Conservation (phyloP, 139 green algal genomes). For the Nannochloris sp. region DNA sequence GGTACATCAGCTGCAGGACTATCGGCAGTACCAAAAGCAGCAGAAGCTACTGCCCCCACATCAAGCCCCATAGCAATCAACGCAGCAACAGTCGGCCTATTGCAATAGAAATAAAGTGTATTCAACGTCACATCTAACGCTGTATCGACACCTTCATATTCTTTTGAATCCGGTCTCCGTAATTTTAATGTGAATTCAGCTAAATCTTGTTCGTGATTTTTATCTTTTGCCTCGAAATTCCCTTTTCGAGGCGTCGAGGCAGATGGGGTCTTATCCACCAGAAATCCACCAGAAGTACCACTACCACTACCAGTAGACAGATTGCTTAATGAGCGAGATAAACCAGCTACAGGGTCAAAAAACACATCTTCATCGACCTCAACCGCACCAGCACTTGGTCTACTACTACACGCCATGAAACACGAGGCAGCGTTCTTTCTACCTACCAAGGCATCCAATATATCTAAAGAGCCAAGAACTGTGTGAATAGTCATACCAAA, state of each 20-base stretch:
- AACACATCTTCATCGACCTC: conserved; percentile 18
- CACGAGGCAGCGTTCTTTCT: conserved; percentile 4
- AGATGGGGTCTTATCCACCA: neutral
- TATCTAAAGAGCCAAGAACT: conserved; percentile 41
- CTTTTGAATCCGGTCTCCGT: neutral
- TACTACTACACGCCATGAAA: conserved; percentile 26
- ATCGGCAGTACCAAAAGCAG: neutral
- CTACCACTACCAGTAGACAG: neutral
- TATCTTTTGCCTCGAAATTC: neutral
- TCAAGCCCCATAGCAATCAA: conserved; percentile 78
- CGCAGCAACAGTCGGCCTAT: conserved; percentile 81
- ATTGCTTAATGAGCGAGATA: neutral
- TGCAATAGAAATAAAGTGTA: conserved; percentile 65
- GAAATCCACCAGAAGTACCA: neutral
- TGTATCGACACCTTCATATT: conserved; percentile 42
- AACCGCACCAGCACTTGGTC: neutral
- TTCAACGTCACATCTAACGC: conserved; percentile 56
- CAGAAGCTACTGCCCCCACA: conserved; percentile 28
- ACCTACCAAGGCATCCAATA: conserved; percentile 69
- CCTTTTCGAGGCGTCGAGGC: neutral
- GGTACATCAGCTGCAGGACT: neutral
- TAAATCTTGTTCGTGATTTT: conserved; percentile 3
- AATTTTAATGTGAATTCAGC: conserved; percentile 34
- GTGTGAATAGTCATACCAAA: conserved; percentile 24
- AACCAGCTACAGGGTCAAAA: conserved; percentile 14